These are phyloP conservation scores for Papiliotrema laurentii DNA, from an alignment of 1,284 basidiomycete genomes.

Conservation along the genomic window DNA sequence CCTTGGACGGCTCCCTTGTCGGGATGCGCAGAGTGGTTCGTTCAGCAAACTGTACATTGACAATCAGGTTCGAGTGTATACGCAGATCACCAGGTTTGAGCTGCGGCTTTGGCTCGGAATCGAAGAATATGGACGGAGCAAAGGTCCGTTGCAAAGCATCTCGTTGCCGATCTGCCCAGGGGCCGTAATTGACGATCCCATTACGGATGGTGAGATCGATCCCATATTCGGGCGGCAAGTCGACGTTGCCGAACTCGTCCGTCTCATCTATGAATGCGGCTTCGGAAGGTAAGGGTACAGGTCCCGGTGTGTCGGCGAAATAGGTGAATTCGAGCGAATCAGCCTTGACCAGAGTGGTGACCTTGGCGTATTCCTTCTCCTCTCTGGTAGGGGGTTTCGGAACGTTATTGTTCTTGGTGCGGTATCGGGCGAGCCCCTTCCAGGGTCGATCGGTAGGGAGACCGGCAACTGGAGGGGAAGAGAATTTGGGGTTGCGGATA, in stretches of 20 bases:
- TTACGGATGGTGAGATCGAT: slow-evolving; percentile 73
- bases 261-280: slow-evolving; percentile 49
- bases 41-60: slow-evolving; percentile 73
- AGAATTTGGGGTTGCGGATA: slow-evolving; percentile 35
- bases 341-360: slow-evolving; percentile 73
- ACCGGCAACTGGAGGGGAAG: slow-evolving; percentile 32
- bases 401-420: slow-evolving; percentile 22
- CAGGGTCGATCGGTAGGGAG: slow-evolving; percentile 41
- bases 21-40: slow-evolving; percentile 73
- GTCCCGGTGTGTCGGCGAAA: slow-evolving; percentile 63
- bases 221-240: slow-evolving; percentile 85
- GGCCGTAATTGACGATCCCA: slow-evolving; percentile 75
- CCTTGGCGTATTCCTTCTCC: slow-evolving; percentile 73
- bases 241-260: slow-evolving; percentile 79
- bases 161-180: slow-evolving; percentile 88
- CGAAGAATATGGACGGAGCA: slow-evolving; percentile 71
- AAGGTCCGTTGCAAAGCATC: slow-evolving; percentile 71
- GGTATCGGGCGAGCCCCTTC: slow-evolving; percentile 51
- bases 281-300: slow-evolving; percentile 39
- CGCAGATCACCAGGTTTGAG: slow-evolving; percentile 71
- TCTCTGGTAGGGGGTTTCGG: slow-evolving; percentile 24
- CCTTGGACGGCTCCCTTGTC: slow-evolving; percentile 65
- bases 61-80: slow-evolving; percentile 69
- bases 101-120: slow-evolving; percentile 56
- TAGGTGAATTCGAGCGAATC: slow-evolving; percentile 71